phyloP scores from a whole-genome alignment of 1,284 basidiomycete genomes.

The Ganoderma sinense region DNA sequence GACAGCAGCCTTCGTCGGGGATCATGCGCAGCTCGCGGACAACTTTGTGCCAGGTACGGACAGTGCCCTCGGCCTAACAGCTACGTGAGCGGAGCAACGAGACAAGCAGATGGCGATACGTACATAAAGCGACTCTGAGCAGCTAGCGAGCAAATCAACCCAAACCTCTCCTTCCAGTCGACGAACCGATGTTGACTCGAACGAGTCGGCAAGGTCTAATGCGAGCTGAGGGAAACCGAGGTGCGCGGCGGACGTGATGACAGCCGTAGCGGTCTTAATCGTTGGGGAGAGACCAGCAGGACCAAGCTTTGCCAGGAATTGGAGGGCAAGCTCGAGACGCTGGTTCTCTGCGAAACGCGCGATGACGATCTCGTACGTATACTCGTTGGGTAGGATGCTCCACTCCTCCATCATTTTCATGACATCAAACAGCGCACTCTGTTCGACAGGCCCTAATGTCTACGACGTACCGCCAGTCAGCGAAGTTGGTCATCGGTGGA shows the following conservation, averaged over 20 bases:
- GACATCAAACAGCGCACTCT: slow-evolving; percentile 39
- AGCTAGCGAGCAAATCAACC: slow-evolving; percentile 64
- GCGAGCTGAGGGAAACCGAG: slow-evolving; percentile 68
- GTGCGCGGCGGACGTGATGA: slow-evolving; percentile 58
- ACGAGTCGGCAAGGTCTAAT: slow-evolving; percentile 67
- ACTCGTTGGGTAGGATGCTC: slow-evolving; percentile 54
- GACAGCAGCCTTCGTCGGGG: slow-evolving; percentile 80
- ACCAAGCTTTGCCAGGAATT: slow-evolving; percentile 61
- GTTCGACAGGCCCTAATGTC: slow-evolving; percentile 20
- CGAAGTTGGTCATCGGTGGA: neutral
- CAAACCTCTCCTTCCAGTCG: slow-evolving; percentile 61
- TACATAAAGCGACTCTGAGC: slow-evolving; percentile 69
- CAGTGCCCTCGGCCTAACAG: slow-evolving; percentile 69
- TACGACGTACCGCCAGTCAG: neutral
- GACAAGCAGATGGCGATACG: slow-evolving; percentile 39
- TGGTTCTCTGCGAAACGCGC: slow-evolving; percentile 50
- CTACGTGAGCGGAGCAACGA: neutral
- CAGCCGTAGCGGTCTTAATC: slow-evolving; percentile 52
- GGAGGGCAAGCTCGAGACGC: slow-evolving; percentile 72
- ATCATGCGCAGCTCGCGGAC: slow-evolving; percentile 58
- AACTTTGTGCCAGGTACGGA: slow-evolving; percentile 67
- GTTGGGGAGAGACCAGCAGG: slow-evolving; percentile 54
- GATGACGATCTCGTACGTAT: slow-evolving; percentile 64
- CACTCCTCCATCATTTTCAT: slow-evolving; percentile 56
- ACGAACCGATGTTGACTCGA: slow-evolving; percentile 61